These are phyloP conservation scores for Lentinula guzmanii DNA, from an alignment of 768 basidiomycete genomes.

Conservation along the genomic window DNA sequence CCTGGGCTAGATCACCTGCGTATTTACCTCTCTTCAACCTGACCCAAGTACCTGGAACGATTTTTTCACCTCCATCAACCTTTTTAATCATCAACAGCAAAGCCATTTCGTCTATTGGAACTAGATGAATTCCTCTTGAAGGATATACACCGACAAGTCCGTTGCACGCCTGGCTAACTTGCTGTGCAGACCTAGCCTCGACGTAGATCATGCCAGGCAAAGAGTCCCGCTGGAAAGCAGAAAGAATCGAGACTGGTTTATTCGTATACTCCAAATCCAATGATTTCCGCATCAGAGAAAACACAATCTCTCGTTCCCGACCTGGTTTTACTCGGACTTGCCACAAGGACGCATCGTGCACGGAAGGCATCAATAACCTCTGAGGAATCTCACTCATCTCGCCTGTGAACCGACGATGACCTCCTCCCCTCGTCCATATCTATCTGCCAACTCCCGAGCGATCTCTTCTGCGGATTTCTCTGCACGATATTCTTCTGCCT, in stretches of 20 bases:
- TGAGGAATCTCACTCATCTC: conserved; percentile 94
- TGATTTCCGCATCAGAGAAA: conserved; percentile 92
- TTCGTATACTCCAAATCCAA: conserved; percentile 77
- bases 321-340: conserved; percentile 94
- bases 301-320: conserved; percentile 87
- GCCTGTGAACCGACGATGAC: conserved; percentile 65
- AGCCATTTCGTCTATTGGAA: conserved; percentile 98
- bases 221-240: conserved; percentile 95
- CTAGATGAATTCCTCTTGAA: conserved; percentile 73
- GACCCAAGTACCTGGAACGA: conserved; percentile 89
- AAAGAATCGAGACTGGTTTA: conserved; percentile 78
- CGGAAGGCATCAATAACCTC: conserved; percentile 90
- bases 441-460: conserved; percentile 72
- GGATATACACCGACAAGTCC: conserved; percentile 93
- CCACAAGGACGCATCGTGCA: conserved; percentile 94
- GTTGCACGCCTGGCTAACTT: conserved; percentile 78
- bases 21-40: conserved; percentile 93
- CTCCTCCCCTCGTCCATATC: conserved; percentile 60
- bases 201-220: conserved; percentile 95
- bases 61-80: conserved; percentile 61
- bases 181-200: conserved; percentile 83
- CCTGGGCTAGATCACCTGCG: conserved; percentile 90
- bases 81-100: conserved; percentile 94
- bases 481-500: conserved; percentile 52
- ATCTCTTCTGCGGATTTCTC: conserved; percentile 81